phyloP scores from a whole-genome alignment of 176 grass and related monocot genomes.

The Otatea glauca region DNA sequence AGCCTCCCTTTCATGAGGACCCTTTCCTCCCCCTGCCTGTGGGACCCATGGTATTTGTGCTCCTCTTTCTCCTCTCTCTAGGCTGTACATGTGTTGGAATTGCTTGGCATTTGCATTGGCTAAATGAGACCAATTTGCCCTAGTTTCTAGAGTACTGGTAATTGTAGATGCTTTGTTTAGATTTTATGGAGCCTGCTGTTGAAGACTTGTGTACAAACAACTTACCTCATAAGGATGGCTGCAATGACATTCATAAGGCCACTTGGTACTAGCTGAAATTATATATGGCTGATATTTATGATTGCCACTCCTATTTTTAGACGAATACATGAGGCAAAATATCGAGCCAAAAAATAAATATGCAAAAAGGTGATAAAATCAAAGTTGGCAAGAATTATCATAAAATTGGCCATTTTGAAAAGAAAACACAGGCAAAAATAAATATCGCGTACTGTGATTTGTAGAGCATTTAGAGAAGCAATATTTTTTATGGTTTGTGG shows the following conservation, averaged over 20 bases:
- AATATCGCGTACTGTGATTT: neutral
- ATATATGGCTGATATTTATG: neutral
- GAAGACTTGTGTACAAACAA: neutral
- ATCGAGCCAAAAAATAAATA: neutral
- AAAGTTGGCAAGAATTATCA: neutral
- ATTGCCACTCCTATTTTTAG: neutral
- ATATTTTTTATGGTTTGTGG: neutral
- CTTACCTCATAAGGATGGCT: neutral
- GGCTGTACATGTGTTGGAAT: conserved; percentile 51
- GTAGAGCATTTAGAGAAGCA: neutral
- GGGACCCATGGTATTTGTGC: conserved; percentile 19
- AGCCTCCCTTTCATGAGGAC: conserved; percentile 50
- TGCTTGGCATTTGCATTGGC: conserved; percentile 29
- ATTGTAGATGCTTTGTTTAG: neutral
- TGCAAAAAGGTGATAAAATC: neutral
- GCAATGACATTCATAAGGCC: neutral
- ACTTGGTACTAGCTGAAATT: neutral
- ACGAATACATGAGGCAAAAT: neutral
- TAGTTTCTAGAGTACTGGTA: neutral
- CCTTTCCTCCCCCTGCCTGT: conserved; percentile 44
- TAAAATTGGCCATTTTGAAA: neutral
- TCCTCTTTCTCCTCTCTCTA: conserved; percentile 9
- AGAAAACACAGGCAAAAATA: neutral
- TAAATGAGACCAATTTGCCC: conserved; percentile 46
- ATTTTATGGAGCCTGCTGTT: neutral